Conservation (phyloP, 805 yeast species). For the Candida ovalis region DNA sequence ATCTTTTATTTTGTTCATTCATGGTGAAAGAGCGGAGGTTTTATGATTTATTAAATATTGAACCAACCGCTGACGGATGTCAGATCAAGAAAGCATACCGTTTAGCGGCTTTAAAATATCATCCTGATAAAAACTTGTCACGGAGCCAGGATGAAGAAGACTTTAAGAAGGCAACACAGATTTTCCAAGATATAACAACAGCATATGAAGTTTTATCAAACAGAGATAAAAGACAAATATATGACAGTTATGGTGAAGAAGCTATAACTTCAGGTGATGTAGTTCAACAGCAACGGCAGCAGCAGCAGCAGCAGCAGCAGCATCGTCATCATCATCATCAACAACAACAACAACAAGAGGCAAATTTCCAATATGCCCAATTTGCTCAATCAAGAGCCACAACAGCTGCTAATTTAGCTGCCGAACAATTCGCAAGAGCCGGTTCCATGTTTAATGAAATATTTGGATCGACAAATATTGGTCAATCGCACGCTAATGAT, state of each 20-base stretch:
- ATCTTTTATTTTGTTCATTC: neutral
- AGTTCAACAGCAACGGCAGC: neutral
- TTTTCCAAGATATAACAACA: conserved; percentile 57
- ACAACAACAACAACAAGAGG: neutral
- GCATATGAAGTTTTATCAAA: conserved; percentile 66
- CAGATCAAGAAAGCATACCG: conserved; percentile 84
- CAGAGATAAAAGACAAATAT: conserved; percentile 39
- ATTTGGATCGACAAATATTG: neutral
- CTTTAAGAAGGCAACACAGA: conserved; percentile 36
- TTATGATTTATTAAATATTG: conserved; percentile 70
- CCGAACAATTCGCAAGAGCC: conserved; percentile 13
- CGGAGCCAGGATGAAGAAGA: conserved; percentile 38
- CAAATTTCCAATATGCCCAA: neutral
- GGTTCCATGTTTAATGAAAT: conserved; percentile 23
- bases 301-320: neutral
- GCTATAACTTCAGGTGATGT: conserved; percentile 32
- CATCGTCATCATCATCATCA: neutral
- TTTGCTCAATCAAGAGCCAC: neutral
- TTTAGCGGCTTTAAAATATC: conserved; percentile 73
- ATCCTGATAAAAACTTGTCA: conserved; percentile 75
- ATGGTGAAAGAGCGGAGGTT: conserved; percentile 71
- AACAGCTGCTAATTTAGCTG: neutral
- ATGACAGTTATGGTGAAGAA: conserved; percentile 50
- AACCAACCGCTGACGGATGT: conserved; percentile 55
- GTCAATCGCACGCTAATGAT: neutral